Conservation (phyloP, 306 rosid species). For the Biancaea sappan region DNA sequence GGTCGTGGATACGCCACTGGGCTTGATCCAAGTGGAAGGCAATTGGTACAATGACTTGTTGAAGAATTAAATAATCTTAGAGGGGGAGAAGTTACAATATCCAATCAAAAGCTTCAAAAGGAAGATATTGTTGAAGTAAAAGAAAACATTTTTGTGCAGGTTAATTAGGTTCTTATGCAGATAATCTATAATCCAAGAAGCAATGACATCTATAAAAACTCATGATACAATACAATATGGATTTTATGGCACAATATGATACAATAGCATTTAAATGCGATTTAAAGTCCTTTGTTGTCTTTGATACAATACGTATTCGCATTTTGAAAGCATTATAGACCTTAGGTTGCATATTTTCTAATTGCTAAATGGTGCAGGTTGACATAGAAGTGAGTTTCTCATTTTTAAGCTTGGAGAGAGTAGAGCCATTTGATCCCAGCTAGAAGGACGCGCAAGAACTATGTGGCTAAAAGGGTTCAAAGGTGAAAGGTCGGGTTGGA, state of each 20-base stretch:
- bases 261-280: too few species aligned
- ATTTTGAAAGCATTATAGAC: too few species aligned
- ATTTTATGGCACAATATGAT: too few species aligned
- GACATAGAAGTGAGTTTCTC: slow-evolving; percentile 80
- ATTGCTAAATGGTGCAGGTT: slow-evolving; percentile 48
- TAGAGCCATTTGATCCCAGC: slow-evolving; percentile 66
- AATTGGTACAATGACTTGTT: slow-evolving; percentile 72
- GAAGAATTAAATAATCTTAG: slow-evolving; percentile 63
- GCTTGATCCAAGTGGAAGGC: slow-evolving; percentile 62
- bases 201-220: too few species aligned
- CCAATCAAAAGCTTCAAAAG: slow-evolving; percentile 37
- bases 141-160: slow-evolving; percentile 83
- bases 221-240: too few species aligned
- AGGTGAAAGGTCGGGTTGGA: slow-evolving; percentile 68
- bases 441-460: slow-evolving; percentile 66
- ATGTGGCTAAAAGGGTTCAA: slow-evolving; percentile 63
- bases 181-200: neutral
- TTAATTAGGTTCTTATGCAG: slow-evolving; percentile 9
- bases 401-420: slow-evolving; percentile 66
- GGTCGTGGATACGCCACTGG: too few species aligned
- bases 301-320: too few species aligned
- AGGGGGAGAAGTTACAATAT: slow-evolving; percentile 39
- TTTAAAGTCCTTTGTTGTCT: too few species aligned
- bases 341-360: neutral
- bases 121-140: slow-evolving; percentile 59